These are phyloP conservation scores for Arthrobotrys entomopaga DNA, from an alignment of 2,329 filamentous ascomycete species.

Conservation along the genomic window DNA sequence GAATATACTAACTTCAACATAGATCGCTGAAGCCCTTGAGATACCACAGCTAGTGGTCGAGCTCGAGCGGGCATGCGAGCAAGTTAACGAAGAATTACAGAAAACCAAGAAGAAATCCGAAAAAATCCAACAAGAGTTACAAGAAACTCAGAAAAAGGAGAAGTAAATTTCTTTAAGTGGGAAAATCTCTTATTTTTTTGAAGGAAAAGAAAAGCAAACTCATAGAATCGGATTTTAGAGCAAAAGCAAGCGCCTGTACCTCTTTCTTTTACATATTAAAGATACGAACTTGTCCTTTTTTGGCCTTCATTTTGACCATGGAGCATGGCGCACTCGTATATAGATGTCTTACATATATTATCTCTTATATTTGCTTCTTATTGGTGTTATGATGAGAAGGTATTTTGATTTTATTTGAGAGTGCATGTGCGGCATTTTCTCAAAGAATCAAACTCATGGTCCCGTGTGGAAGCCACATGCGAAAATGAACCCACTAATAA, in stretches of 20 bases:
- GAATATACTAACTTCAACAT: constrained; percentile 10
- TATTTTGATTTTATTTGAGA: constrained; percentile 1
- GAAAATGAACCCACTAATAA: no score
- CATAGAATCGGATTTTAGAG: not conserved
- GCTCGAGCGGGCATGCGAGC: constrained; percentile 78
- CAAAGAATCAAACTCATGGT: not conserved
- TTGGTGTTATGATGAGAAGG: no score
- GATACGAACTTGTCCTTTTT: no score
- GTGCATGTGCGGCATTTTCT: not conserved
- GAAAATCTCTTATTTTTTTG: not conserved
- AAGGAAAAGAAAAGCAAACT: no score
- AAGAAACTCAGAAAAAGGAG: constrained; percentile 49
- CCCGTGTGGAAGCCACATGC: not conserved
- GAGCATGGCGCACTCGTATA: not conserved
- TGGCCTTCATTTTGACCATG: no score
- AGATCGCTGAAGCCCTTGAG: constrained; percentile 71
- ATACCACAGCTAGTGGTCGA: constrained; percentile 77
- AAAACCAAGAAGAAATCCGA: not conserved
- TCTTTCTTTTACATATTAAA: not conserved
- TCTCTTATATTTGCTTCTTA: not conserved
- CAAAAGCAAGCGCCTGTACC: not conserved
- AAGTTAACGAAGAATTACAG: constrained; percentile 68
- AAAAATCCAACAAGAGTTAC: no score
- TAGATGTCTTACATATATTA: not conserved
- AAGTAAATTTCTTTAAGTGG: not conserved